Base-by-base conservation (phyloP, 2,329 filamentous ascomycete genomes). In the Thielaviopsis populi region DNA sequence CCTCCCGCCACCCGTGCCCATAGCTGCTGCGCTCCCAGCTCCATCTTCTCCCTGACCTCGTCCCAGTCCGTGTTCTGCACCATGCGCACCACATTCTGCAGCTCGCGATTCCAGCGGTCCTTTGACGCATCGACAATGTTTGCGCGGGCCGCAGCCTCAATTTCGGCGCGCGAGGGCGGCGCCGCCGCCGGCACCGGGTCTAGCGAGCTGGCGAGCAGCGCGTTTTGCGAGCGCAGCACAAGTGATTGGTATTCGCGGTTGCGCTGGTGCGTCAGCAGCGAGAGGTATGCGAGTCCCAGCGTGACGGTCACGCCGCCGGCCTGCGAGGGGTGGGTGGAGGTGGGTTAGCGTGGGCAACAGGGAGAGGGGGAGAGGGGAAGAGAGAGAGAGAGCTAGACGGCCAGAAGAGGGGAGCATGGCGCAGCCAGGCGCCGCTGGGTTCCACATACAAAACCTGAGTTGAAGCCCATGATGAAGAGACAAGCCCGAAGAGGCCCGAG, bases 291-390 rank as follows among this genome's bases (percentile, higher is more conserved):
- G 66, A 88, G 71, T 53, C 84, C 85, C 66, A 89, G 82, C 59
- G 88, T 91, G 66, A 92, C 78, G 68, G 88, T 87, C 64, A 89
- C 82, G 68, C 88, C 88, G 71, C 87, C 85, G 68, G 87, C 83
- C 87, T 91, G 68, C 46, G 24, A 3, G 5, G 7, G 5, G 24
- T 8, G 10, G 30, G 19, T 2, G 33, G 19, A 19, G n/a, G 10
- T 19, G 7, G 15, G 43, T 63, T 60, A 53, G 61, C 24, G 24
- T 30, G 30, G 58, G 43, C 4, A 24, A 1, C 15, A 22, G 19
- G 19, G 19, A 22, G n/a, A 40, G 15, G 33, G 46, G 30, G 24
- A 59, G 6, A 33, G 1, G 33, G 1, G 3, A 17, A 11, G 43
- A 27, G 19, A 63, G 30, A 27, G 27, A 40, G 19, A 24, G 19